Evolutionary conservation across 805 yeast species (phyloP), one percentile per base, ranked within the genome.

Genomic region (Danielia oregonensis): DNA sequence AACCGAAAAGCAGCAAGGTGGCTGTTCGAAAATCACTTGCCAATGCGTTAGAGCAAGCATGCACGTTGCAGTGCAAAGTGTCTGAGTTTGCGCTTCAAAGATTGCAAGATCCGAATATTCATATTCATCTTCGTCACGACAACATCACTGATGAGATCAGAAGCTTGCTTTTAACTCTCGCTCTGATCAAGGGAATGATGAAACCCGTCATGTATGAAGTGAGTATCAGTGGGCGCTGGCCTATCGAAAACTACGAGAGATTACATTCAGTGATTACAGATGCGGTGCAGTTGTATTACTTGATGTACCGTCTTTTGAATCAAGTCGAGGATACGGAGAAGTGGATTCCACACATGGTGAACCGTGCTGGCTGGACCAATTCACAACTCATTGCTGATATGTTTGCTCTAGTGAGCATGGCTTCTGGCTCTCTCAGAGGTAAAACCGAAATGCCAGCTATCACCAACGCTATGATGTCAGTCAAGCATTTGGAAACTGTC

Each of bases 151-250:
- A 45, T 6, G 42, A 46, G 26, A 48, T 57, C 29, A 34, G 63
- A 29, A 33, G 40, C 23, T 33, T 46, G 4, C 51, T 54, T 18
- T 39, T 46, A 18, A 42, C 48, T 12, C 40, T 55, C 16, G 52
- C 59, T 6, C 38, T 43, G 3, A 44, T 52, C n/a, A 43, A 48
- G 3, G 37, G 40, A 9, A 33, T 57, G 14, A 51, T 57, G 49
- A 44, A 40, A 8, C 51, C 64, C 2, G 44, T 60, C 11, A 40
- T 46, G 19, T 57, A 59, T 29, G 66, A 62, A 37, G 33, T 55
- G 5, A 55, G 60, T 0, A 22, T 60, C 5, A 42, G 55, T 2
- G 66, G 68, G 1, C 26, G 40, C 14, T 62, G 66, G 66, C 66
- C 68, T 0, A 44, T 42, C 11, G 37, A 37, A 12, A 56, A 52